A percentile compares a stretch with the other conserved stretches of the same genome.
phyloP scores from a whole-genome alignment of 805 yeast genomes.

The Yamadazyma sp. region DNA sequence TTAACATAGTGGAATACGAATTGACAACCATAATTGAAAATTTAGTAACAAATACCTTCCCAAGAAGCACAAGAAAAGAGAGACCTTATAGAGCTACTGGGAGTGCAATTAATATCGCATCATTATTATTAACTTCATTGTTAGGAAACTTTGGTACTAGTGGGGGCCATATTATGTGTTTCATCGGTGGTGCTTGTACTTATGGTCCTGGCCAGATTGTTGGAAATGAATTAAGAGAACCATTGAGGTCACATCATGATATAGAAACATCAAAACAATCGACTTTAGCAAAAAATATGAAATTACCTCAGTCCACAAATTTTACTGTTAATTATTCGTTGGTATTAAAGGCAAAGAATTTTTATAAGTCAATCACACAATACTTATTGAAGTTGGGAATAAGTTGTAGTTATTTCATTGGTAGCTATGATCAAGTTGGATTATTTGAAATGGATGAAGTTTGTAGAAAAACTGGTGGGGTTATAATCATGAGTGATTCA shows the following conservation, averaged over 20 bases:
- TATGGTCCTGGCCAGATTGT: constrained; percentile 94
- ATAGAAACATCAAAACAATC: constrained; percentile 86
- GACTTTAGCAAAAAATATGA: constrained; percentile 81
- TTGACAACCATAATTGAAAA: constrained; percentile 76
- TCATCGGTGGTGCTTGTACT: constrained; percentile 95
- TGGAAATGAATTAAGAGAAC: constrained; percentile 86
- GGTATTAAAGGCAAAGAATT: constrained; percentile 24
- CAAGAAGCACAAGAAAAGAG: constrained; percentile 38
- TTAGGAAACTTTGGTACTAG: constrained; percentile 86
- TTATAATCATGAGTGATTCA: constrained; percentile 82
- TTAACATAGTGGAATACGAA: constrained; percentile 78
- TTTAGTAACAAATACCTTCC: constrained; percentile 71
- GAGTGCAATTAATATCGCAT: constrained; percentile 83
- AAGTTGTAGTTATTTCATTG: constrained; percentile 86
- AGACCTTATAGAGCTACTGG: constrained; percentile 93
- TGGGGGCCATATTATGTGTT: constrained; percentile 65
- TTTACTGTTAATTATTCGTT: constrained; percentile 13
- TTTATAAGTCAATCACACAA: constrained; percentile 70
- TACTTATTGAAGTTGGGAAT: constrained; percentile 72
- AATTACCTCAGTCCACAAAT: constrained; percentile 25
- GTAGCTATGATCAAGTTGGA: constrained; percentile 95
- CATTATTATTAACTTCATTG: constrained; percentile 75
- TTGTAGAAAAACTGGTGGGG: constrained; percentile 87
- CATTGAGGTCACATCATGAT: constrained; percentile 95
- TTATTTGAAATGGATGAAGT: constrained; percentile 88